Base-by-base conservation (phyloP, 768 basidiomycete species). In the Pulveroboletus sp. region DNA sequence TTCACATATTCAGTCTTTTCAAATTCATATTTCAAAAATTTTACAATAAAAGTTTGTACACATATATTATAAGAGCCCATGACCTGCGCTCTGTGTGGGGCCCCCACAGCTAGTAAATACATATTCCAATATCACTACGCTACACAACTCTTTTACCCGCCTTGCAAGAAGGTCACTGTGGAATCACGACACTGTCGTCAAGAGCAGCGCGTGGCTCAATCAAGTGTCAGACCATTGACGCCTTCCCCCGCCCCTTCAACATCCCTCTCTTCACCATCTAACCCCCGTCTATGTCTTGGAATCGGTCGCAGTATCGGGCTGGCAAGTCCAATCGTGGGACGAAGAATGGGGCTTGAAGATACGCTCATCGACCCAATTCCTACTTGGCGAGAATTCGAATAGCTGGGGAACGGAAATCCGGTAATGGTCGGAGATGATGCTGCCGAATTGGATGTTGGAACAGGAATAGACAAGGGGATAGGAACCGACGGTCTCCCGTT, bases 171-270 rank as follows among this genome's bases (percentile, higher is more conserved):
- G 14, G 8, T 24, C 17, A 14, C 21, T 21, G 21, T 11, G 28
- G 13, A 32, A 31, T 8, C 17, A 30, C 18, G 27, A 21, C 21
- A 13, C 31, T 32, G 11, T 33, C 26, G 14, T 31, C 36, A 30
- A 43, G 27, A 42, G 28, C 14, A 18, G 11, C 31, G n/a, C 8
- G 21, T 1, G 27, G 14, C 7, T 62, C 44, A 63, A 28, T 62
- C 45, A 5, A 78, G 69, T 17, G 67, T 82, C 58, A 91, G 68
- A 18, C 84, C 75, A 54, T 80, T 76, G 32, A 91, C 88, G 10
- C 78, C 87, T 52, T 89, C 86, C 6, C 86, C 89, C 14, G 88
- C 85, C 33, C 87, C 86, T 57, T 87, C 86, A 8, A 91, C 72
- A 53, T 88, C 86, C 50, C 78, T 74, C 57, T 86, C 83, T 45